Conservation (phyloP, 2,329 filamentous ascomycete species). For the Nectriaceae sp. region DNA sequence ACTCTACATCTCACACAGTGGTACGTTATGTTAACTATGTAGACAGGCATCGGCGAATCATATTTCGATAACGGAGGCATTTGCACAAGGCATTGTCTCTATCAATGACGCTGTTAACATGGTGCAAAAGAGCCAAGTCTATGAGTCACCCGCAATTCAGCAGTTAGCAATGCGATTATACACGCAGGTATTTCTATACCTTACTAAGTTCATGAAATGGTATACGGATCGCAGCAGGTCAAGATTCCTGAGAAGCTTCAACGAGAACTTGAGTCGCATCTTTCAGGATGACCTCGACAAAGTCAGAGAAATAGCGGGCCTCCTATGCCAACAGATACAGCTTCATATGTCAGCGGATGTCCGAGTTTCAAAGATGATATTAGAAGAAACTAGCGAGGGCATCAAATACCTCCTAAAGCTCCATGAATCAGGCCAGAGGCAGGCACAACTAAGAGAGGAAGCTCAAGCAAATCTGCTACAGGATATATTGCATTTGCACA, state of each 20-base stretch:
- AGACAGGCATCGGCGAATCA: slow-evolving; percentile 17
- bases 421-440: slow-evolving; percentile 1
- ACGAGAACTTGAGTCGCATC: slow-evolving; percentile 7
- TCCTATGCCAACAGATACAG: slow-evolving; percentile 10
- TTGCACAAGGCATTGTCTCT: slow-evolving; percentile 13
- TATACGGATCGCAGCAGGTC: slow-evolving; percentile 12
- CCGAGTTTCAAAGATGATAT: slow-evolving; percentile 7
- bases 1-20: neutral
- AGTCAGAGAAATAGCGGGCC: slow-evolving; percentile 6
- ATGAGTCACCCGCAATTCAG: slow-evolving; percentile 4
- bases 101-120: slow-evolving; percentile 19
- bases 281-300: slow-evolving; percentile 12
- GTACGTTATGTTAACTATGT: neutral
- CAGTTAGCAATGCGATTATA: slow-evolving; percentile 18
- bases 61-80: slow-evolving; percentile 13
- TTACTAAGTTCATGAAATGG: slow-evolving; percentile 19
- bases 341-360: slow-evolving; percentile 13
- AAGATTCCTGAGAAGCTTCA: slow-evolving; percentile 16
- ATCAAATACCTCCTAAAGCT: slow-evolving; percentile 9
- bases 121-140: slow-evolving; percentile 9
- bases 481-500: neutral
- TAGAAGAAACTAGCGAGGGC: slow-evolving; percentile 6
- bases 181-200: slow-evolving; percentile 14
- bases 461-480: neutral
- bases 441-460: slow-evolving; percentile 1